A percentile compares a stretch with the other conserved stretches of the same genome.
Conservation (phyloP, 2,329 filamentous ascomycete species). For the Colletotrichum somersetense region DNA sequence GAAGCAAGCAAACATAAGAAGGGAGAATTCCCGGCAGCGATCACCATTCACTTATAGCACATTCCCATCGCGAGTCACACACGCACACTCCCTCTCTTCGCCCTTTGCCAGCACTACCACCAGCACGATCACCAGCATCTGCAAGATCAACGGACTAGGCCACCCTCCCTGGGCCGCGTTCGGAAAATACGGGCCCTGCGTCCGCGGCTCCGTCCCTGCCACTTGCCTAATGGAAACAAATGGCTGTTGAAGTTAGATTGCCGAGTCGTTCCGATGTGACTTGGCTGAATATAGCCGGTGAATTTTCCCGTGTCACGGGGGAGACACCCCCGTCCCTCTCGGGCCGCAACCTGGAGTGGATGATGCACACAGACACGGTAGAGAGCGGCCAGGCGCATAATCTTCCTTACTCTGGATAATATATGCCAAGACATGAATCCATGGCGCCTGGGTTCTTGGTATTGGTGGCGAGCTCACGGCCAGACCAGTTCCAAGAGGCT, state of each 20-base stretch:
- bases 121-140: neutral
- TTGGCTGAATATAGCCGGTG: constrained; percentile 22
- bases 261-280: constrained; percentile 20
- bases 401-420: no score
- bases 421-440: neutral
- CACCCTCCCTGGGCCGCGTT: neutral
- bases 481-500: neutral
- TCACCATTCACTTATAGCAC: neutral
- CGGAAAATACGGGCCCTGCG: neutral
- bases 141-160: neutral
- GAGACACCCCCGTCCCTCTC: neutral
- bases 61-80: neutral
- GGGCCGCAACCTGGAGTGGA: neutral
- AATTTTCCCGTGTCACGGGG: constrained; percentile 12
- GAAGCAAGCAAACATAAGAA: neutral
- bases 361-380: neutral
- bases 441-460: neutral
- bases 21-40: neutral
- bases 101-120: neutral
- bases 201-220: neutral
- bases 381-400: neutral
- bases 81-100: no score
- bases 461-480: neutral
- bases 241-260: constrained; percentile 23
- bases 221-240: constrained; percentile 11